phyloP scores from a whole-genome alignment of 2,329 filamentous ascomycete genomes.

The Trichoderma citrinoviride region DNA sequence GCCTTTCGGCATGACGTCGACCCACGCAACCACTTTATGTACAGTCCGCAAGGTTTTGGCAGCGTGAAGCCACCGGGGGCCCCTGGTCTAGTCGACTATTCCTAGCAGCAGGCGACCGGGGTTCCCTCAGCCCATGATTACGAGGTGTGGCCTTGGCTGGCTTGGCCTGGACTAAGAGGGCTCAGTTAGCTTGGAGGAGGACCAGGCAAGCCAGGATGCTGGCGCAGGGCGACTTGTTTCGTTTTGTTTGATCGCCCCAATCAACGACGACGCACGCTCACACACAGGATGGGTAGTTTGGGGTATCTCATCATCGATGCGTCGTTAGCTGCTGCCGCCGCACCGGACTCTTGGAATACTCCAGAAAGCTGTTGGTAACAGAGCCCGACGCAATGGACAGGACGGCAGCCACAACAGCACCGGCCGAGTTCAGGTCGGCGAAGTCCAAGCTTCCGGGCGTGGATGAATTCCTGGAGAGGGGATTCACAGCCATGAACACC shows the following conservation, averaged over 20 bases:
- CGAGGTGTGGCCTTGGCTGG: constrained; percentile 10
- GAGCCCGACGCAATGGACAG: not conserved
- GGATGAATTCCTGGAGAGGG: not conserved
- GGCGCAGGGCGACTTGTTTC: constrained; percentile 16
- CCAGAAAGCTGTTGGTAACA: not conserved
- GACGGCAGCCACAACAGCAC: not conserved
- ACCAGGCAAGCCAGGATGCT: constrained; percentile 7
- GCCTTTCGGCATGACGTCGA: constrained; percentile 11
- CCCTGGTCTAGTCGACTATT: not conserved
- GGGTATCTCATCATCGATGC: not conserved
- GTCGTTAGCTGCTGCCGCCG: not conserved
- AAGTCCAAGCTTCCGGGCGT: not conserved
- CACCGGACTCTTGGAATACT: not conserved
- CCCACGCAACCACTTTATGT: constrained; percentile 1
- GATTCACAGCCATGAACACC: not conserved
- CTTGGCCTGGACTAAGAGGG: not conserved
- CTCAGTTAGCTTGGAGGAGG: constrained; percentile 3
- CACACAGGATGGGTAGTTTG: not conserved
- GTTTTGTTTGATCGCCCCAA: constrained; percentile 19
- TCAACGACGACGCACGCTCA: not conserved
- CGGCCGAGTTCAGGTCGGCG: not conserved
- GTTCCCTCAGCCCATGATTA: constrained; percentile 17
- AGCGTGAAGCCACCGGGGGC: constrained; percentile 10
- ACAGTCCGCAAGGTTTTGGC: constrained; percentile 6
- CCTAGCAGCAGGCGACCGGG: not conserved